Evolutionary conservation across 257 asterid genomes (phyloP).

Genomic region (Jasminum sambac): DNA sequence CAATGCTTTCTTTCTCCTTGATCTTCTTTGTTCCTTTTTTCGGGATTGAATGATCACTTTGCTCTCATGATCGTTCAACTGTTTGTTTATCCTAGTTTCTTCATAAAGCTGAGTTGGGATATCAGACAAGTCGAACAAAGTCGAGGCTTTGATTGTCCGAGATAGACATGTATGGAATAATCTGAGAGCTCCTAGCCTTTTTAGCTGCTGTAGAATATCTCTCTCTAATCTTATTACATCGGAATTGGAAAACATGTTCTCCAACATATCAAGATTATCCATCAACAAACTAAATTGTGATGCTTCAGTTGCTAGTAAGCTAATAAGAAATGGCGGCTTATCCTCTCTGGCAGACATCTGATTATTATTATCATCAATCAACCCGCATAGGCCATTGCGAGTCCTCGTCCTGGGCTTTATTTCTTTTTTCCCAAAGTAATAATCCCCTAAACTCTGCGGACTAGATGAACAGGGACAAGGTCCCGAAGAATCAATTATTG

Average conservation of each 20-base stretch:
- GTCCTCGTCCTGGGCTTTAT: slow-evolving; percentile 35
- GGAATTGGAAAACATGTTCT: slow-evolving; percentile 60
- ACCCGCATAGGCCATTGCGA: slow-evolving; percentile 29
- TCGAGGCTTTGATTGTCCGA: slow-evolving; percentile 40
- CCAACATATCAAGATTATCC: slow-evolving; percentile 69
- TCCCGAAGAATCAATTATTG: slow-evolving; percentile 44
- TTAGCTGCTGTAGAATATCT: slow-evolving; percentile 69
- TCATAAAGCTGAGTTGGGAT: slow-evolving; percentile 37
- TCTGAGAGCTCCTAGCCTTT: slow-evolving; percentile 74
- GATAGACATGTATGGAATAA: slow-evolving; percentile 61
- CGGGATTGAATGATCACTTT: slow-evolving; percentile 55
- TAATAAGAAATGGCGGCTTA: slow-evolving; percentile 27
- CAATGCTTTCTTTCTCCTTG: slow-evolving; percentile 45
- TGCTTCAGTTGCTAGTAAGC: slow-evolving; percentile 40
- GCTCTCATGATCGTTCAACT: slow-evolving; percentile 22
- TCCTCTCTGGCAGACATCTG: slow-evolving; percentile 27
- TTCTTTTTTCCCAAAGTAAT: slow-evolving; percentile 42
- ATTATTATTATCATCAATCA: slow-evolving; percentile 23
- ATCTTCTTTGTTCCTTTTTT: slow-evolving; percentile 53
- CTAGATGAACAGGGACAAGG: slow-evolving; percentile 42
- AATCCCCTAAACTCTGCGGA: slow-evolving; percentile 44
- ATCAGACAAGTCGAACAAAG: slow-evolving; percentile 26
- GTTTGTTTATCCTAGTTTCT: slow-evolving; percentile 31
- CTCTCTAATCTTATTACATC: slow-evolving; percentile 52
- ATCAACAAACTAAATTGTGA: slow-evolving; percentile 56